A percentile compares a stretch with the other conserved stretches of the same genome.
Conservation (phyloP, 306 rosid genomes). For the Rubus parviflorus region DNA sequence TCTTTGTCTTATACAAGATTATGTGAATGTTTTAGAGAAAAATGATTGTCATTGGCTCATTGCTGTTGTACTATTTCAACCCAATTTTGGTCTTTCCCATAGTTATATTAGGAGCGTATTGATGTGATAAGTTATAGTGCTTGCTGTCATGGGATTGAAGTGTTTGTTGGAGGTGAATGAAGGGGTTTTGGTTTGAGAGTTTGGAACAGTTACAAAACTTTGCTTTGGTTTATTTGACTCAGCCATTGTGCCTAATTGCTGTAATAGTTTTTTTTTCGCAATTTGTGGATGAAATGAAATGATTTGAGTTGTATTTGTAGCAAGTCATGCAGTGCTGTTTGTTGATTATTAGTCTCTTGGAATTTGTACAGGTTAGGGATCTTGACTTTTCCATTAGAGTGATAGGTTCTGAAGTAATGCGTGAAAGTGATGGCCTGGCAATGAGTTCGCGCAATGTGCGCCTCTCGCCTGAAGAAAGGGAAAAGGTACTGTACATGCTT, state of each 20-base stretch:
- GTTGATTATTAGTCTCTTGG: conserved; percentile 4
- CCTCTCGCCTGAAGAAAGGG: conserved; percentile 72
- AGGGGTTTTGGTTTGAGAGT: background rate
- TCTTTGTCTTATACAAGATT: background rate
- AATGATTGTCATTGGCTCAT: background rate
- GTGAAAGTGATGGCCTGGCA: conserved; percentile 83
- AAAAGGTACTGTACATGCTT: conserved; percentile 44
- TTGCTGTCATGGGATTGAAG: background rate
- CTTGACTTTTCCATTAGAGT: conserved; percentile 76
- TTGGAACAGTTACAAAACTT: background rate
- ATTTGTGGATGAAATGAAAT: background rate
- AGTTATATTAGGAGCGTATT: background rate
- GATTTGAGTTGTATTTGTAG: background rate
- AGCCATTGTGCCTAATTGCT: background rate
- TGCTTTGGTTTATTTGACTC: background rate
- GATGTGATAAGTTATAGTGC: background rate
- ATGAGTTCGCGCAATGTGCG: conserved; percentile 92
- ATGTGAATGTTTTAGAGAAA: background rate
- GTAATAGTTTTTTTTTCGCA: background rate
- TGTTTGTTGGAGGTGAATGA: background rate
- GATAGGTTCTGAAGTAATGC: conserved; percentile 65
- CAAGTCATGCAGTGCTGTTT: conserved; percentile 1
- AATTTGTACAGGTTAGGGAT: conserved; percentile 73
- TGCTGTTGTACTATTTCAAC: background rate
- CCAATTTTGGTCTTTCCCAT: background rate